Conservation (phyloP, 306 rosid species). For the Urtica urens region DNA sequence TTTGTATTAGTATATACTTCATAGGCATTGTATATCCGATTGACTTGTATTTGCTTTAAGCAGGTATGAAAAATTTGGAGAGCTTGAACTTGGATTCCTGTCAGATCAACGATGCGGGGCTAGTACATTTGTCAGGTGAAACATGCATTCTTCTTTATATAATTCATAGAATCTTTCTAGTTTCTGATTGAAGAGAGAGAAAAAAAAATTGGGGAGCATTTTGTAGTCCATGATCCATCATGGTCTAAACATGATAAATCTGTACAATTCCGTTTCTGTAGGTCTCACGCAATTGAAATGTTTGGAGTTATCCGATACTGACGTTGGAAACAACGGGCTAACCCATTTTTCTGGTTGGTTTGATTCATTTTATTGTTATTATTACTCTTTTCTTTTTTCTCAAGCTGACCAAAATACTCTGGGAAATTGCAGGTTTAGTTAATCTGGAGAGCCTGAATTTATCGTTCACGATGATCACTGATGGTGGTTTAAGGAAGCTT, state of each 20-base stretch:
- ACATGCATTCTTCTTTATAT: neutral
- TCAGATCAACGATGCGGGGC: conserved; percentile 68
- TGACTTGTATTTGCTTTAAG: conserved; percentile 10
- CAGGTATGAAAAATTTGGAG: conserved; percentile 74
- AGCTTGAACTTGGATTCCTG: conserved; percentile 90
- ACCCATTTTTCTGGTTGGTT: conserved; percentile 80
- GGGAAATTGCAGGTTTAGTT: conserved; percentile 55
- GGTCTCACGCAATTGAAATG: conserved; percentile 63
- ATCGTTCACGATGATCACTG: conserved; percentile 66
- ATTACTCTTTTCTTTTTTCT: neutral
- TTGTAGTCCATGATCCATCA: neutral
- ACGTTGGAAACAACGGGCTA: conserved; percentile 74
- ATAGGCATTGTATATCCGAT: neutral
- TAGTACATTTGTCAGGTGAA: conserved; percentile 64
- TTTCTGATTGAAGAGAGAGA: neutral
- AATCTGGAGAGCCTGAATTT: conserved; percentile 72
- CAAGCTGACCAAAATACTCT: neutral
- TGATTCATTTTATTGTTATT: neutral
- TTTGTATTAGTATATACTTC: too few relatives aligned
- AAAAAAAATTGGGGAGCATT: neutral
- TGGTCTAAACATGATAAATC: conserved; percentile 11
- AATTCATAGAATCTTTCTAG: too few relatives aligned
- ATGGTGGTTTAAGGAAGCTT: conserved; percentile 56
- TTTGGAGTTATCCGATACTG: conserved; percentile 88
- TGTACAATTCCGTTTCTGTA: conserved; percentile 19